These are phyloP conservation scores for Zasmidium citrigriseum DNA, from an alignment of 2,329 filamentous ascomycete genomes.

Conservation along the genomic window DNA sequence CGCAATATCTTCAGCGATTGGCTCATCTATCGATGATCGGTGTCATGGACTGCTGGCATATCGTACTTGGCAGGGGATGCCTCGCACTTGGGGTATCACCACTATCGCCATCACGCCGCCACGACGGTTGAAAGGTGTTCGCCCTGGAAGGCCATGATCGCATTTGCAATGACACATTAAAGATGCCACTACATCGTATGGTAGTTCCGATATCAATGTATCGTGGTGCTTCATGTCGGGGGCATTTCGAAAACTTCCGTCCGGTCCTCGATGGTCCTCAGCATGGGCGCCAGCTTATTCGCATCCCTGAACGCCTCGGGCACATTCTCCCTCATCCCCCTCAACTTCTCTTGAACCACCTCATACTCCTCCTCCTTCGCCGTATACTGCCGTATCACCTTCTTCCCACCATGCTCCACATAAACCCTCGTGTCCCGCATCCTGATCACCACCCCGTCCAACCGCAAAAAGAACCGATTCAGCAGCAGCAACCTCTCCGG, in stretches of 20 bases:
- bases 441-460: slow-evolving; percentile 86
- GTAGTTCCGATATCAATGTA: too few species aligned
- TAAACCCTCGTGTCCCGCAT: slow-evolving; percentile 90
- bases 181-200: not conserved
- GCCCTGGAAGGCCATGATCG: not conserved
- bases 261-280: slow-evolving; percentile 70
- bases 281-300: slow-evolving; percentile 68
- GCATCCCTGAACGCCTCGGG: slow-evolving; percentile 77
- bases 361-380: slow-evolving; percentile 82
- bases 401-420: slow-evolving; percentile 77
- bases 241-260: slow-evolving; percentile 53
- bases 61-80: too few species aligned
- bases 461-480: slow-evolving; percentile 83
- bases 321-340: slow-evolving; percentile 68
- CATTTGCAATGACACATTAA: not conserved
- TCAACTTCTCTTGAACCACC: slow-evolving; percentile 62
- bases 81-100: not conserved
- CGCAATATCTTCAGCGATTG: not conserved
- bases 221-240: too few species aligned
- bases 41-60: too few species aligned
- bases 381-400: slow-evolving; percentile 86
- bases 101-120: not conserved
- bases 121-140: not conserved
- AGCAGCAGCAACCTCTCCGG: slow-evolving; percentile 83
- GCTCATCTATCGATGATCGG: too few species aligned